These are phyloP conservation scores for Asclepias syriaca DNA, from an alignment of 257 asterid genomes.

Conservation along the genomic window DNA sequence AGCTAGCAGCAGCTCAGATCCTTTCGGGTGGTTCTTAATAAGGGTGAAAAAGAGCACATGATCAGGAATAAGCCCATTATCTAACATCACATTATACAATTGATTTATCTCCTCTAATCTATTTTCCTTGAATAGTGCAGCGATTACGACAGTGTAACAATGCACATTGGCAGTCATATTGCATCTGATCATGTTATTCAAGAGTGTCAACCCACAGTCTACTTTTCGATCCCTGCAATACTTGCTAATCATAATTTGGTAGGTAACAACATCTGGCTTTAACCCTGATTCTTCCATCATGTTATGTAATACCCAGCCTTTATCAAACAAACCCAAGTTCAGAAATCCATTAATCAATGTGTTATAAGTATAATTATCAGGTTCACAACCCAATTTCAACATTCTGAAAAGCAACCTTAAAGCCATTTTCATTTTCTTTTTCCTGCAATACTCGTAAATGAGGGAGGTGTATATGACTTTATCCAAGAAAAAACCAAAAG, in stretches of 20 bases:
- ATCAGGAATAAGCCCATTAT: slow-evolving; percentile 48
- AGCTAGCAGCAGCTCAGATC: slow-evolving; percentile 40
- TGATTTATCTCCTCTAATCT: slow-evolving; percentile 30
- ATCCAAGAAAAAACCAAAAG: slow-evolving; percentile 43
- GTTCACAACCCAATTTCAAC: slow-evolving; percentile 48
- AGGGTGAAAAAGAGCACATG: slow-evolving; percentile 54
- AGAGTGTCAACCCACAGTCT: slow-evolving; percentile 38
- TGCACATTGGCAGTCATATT: slow-evolving; percentile 44
- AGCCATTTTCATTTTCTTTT: slow-evolving; percentile 52
- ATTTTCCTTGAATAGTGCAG: slow-evolving; percentile 46
- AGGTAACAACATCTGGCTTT: slow-evolving; percentile 43
- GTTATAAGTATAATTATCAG: slow-evolving; percentile 45
- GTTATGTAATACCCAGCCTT: slow-evolving; percentile 34
- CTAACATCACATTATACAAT: slow-evolving; percentile 38
- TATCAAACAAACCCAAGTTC: slow-evolving; percentile 37
- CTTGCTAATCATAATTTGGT: slow-evolving; percentile 48
- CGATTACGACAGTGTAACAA: slow-evolving; percentile 44
- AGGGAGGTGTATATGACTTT: slow-evolving; percentile 43
- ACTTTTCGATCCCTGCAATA: slow-evolving; percentile 43
- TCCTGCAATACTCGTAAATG: slow-evolving; percentile 46
- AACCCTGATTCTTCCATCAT: slow-evolving; percentile 44
- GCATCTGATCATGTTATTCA: slow-evolving; percentile 30
- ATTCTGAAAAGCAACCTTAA: slow-evolving; percentile 51
- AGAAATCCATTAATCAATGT: slow-evolving; percentile 51
- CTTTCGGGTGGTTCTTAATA: slow-evolving; percentile 35